Conservation (phyloP, 2,329 filamentous ascomycete genomes). For the Arthrobotrys conoides region DNA sequence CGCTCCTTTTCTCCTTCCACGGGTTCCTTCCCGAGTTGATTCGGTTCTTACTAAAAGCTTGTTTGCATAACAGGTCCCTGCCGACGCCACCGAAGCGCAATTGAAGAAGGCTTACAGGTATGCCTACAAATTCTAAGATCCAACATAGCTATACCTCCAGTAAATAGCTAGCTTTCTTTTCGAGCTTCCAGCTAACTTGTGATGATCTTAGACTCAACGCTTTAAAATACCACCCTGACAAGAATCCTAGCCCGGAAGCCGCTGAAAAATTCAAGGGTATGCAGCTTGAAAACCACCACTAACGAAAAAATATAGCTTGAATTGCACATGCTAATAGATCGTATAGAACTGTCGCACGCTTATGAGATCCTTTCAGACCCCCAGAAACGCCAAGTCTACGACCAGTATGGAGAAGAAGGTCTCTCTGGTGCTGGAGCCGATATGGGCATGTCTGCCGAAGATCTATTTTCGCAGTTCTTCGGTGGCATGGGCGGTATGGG, state of each 20-base stretch:
- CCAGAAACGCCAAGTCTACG: slow-evolving; percentile 92
- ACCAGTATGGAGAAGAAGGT: slow-evolving; percentile 97
- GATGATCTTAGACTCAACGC: slow-evolving; percentile 76
- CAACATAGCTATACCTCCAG: neutral
- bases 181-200: slow-evolving; percentile 5
- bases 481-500: slow-evolving; percentile 80
- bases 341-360: slow-evolving; percentile 69
- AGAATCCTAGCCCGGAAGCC: slow-evolving; percentile 92
- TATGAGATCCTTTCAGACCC: slow-evolving; percentile 95
- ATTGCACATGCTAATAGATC: neutral
- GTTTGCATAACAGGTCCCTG: slow-evolving; percentile 75
- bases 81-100: slow-evolving; percentile 84
- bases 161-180: neutral
- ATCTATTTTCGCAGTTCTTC: slow-evolving; percentile 97
- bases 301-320: neutral
- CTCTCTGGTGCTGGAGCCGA: slow-evolving; percentile 86
- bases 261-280: slow-evolving; percentile 99
- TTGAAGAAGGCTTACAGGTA: slow-evolving; percentile 83
- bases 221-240: slow-evolving; percentile 93
- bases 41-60: slow-evolving; percentile 62
- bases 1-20: neutral
- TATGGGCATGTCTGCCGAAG: slow-evolving; percentile 91
- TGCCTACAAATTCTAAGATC: neutral
- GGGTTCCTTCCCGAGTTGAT: neutral
- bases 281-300: slow-evolving; percentile 1